Evolutionary conservation across 163 green algal genomes (phyloP).

Genomic region (Picocystis sp.): DNA sequence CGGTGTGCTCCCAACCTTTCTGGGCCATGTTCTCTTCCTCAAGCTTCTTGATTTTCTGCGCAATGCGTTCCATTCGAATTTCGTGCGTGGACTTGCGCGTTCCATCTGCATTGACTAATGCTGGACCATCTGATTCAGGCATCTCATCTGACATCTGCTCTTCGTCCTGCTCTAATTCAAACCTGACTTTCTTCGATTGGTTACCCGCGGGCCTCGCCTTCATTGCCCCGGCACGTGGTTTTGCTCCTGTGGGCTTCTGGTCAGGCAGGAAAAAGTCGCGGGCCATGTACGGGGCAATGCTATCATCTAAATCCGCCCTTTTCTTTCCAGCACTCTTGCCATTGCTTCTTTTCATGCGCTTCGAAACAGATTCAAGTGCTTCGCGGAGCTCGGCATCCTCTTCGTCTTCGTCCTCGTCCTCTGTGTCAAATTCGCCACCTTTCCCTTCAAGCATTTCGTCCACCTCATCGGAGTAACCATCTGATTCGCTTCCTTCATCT

Average conservation of each 20-base stretch:
- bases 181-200: conserved; percentile 6
- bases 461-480: conserved; percentile 21
- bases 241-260: no score
- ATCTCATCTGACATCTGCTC: conserved; percentile 17
- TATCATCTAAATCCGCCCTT: no score
- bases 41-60: conserved; percentile 38
- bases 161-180: conserved; percentile 11
- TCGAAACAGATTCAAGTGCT: neutral
- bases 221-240: no score
- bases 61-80: conserved; percentile 24
- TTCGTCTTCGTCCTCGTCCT: conserved; percentile 14
- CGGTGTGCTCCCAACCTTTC: conserved; percentile 56
- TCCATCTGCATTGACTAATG: conserved; percentile 1
- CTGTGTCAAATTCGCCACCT: neutral
- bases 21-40: conserved; percentile 43
- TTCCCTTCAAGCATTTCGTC: neutral
- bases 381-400: conserved; percentile 12
- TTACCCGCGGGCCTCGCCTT: neutral
- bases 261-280: conserved; percentile 36
- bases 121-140: neutral
- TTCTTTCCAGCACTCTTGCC: no score
- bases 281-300: conserved; percentile 22
- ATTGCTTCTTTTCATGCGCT: no score
- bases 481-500: conserved; percentile 10
- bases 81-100: conserved; percentile 4